Percentiles rank a stretch among this genome's conserved stretches.
phyloP scores from a whole-genome alignment of 495 filamentous ascomycete species.

The Sporormia fimetaria region DNA sequence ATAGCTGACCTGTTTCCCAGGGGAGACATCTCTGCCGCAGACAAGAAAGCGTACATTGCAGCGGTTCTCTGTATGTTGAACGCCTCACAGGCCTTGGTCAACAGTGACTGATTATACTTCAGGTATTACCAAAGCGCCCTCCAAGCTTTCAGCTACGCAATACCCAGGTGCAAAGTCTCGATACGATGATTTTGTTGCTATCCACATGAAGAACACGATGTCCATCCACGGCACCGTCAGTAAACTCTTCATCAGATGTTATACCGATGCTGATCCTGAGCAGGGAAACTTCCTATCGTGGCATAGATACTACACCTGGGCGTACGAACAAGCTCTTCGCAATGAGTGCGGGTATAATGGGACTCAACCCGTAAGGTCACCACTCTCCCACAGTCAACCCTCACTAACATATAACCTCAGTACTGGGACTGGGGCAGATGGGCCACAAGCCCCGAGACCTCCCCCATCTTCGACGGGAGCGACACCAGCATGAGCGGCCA shows the following conservation, averaged over 20 bases:
- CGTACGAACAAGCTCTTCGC: conserved; percentile 19
- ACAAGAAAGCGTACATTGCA: conserved; percentile 21
- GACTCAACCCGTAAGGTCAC: conserved; percentile 18
- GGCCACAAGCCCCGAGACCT: conserved; percentile 18
- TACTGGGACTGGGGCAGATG: conserved; percentile 27
- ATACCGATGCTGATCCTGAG: neutral
- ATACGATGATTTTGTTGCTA: conserved; percentile 23
- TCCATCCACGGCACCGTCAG: conserved; percentile 23
- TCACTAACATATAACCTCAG: conserved; percentile 4
- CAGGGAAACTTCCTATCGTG: conserved; percentile 25
- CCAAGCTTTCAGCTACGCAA: conserved; percentile 11
- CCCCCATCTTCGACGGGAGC: conserved; percentile 22
- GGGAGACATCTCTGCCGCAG: conserved; percentile 18
- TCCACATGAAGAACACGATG: conserved; percentile 23
- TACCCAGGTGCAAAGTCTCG: conserved; percentile 21
- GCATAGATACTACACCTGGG: conserved; percentile 20
- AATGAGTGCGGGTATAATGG: conserved; percentile 25
- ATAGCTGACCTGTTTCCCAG: conserved; percentile 8
- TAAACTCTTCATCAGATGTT: neutral
- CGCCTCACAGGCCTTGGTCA: neutral
- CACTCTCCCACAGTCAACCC: neutral
- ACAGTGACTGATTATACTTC: neutral
- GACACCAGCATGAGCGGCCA: conserved; percentile 23
- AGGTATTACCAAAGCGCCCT: conserved; percentile 15
- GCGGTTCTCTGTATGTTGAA: conserved; percentile 15